Conservation (phyloP, 441 rosid species). For the Pelargonium myrrhifolium region DNA sequence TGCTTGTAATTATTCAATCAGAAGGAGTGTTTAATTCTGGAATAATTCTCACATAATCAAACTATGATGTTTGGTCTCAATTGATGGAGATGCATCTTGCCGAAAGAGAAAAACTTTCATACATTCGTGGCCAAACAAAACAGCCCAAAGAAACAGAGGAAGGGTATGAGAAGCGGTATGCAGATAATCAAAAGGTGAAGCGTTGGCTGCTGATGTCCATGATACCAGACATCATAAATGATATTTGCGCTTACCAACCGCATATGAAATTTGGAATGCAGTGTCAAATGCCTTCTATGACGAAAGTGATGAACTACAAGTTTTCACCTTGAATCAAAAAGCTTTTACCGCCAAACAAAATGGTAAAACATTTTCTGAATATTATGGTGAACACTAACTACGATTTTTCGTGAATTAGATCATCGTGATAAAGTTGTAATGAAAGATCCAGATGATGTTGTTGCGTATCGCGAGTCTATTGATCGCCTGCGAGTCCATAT, state of each 20-base stretch:
- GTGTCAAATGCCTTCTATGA: conserved; percentile 14
- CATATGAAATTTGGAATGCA: conserved; percentile 5
- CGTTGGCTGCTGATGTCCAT: conserved; percentile 7
- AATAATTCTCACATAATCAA: too few species aligned
- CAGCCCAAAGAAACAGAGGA: background rate
- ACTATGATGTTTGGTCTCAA: conserved; percentile 6
- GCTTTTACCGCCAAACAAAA: conserved; percentile 3
- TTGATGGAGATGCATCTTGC: conserved; percentile 15
- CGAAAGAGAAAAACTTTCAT: background rate
- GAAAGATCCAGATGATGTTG: background rate
- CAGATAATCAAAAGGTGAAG: conserved; percentile 10
- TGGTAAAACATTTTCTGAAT: conserved; percentile 9
- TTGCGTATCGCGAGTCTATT: background rate
- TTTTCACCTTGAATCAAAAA: conserved; percentile 14
- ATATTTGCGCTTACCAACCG: background rate
- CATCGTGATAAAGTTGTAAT: background rate
- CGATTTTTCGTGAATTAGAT: conserved; percentile 16
- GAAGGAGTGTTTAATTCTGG: too few species aligned
- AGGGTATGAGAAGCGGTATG: background rate
- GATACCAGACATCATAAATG: conserved; percentile 5
- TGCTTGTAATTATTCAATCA: too few species aligned
- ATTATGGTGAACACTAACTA: conserved; percentile 13
- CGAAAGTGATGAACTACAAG: background rate
- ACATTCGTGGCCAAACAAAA: background rate
- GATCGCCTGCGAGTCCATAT: conserved; percentile 13